phyloP scores from a whole-genome alignment of 2,329 filamentous ascomycete genomes.

The Proliferodiscus dingleyae region DNA sequence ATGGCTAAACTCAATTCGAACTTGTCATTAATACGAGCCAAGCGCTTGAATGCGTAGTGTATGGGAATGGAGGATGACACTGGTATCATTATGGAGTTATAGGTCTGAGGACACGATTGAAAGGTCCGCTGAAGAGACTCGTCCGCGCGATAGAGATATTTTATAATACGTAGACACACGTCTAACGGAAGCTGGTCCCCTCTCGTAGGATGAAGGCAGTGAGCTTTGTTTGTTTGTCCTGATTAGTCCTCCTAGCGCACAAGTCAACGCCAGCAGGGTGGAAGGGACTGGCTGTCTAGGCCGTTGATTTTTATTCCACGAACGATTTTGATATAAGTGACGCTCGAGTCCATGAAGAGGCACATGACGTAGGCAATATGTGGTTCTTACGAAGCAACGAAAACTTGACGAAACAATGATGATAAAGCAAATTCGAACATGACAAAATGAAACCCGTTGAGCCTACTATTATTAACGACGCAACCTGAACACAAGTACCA shows the following conservation, averaged over 20 bases:
- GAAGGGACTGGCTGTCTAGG: constrained; percentile 36
- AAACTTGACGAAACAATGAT: background rate
- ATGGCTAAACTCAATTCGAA: background rate
- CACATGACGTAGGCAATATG: constrained; percentile 35
- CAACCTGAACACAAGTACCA: too few relatives aligned
- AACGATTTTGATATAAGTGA: constrained; percentile 36
- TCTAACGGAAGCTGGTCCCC: too few relatives aligned
- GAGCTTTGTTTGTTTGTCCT: constrained; percentile 28
- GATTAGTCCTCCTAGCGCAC: constrained; percentile 36
- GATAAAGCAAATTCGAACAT: background rate
- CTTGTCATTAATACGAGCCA: background rate
- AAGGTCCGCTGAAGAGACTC: too few relatives aligned
- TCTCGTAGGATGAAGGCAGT: background rate
- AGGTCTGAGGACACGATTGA: too few relatives aligned
- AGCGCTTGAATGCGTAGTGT: background rate
- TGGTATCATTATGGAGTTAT: too few relatives aligned
- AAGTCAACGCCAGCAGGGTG: constrained; percentile 34
- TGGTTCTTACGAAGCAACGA: constrained; percentile 25
- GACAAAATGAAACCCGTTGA: background rate
- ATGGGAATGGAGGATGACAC: background rate
- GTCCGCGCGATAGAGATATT: too few relatives aligned
- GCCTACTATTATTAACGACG: background rate
- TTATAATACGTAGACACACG: too few relatives aligned
- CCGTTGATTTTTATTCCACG: constrained; percentile 34
- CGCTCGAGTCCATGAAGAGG: constrained; percentile 33